These are phyloP conservation scores for Eutrema heterophyllum DNA, from an alignment of 345 rosid species.

Conservation along the genomic window DNA sequence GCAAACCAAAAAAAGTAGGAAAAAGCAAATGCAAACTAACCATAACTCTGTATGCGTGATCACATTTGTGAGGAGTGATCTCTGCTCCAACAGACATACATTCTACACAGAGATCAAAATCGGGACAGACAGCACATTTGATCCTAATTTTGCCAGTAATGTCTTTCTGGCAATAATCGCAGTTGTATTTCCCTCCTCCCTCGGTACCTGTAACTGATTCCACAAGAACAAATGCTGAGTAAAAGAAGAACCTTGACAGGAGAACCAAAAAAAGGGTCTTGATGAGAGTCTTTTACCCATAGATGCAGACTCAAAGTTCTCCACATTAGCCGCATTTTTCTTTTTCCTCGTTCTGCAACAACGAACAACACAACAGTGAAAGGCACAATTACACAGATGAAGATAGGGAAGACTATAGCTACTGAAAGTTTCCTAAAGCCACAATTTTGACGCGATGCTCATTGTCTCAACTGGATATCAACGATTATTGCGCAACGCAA, in stretches of 20 bases:
- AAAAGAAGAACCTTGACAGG: background rate
- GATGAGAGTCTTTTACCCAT: slow-evolving; percentile 42
- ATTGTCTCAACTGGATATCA: background rate
- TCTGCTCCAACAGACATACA: slow-evolving; percentile 96
- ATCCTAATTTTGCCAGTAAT: slow-evolving; percentile 85
- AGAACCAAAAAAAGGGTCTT: background rate
- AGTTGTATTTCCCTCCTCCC: slow-evolving; percentile 93
- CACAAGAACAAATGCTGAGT: background rate
- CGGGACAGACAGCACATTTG: slow-evolving; percentile 90
- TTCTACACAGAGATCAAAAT: slow-evolving; percentile 94
- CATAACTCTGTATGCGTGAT: slow-evolving; percentile 92
- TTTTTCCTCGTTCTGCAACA: slow-evolving; percentile 82
- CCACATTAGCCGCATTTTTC: slow-evolving; percentile 74
- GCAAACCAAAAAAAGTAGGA: background rate
- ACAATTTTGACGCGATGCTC: background rate
- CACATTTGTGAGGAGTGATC: slow-evolving; percentile 80
- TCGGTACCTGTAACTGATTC: slow-evolving; percentile 62
- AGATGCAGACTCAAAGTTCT: slow-evolving; percentile 64
- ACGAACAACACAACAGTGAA: background rate
- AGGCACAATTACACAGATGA: slow-evolving; percentile 9
- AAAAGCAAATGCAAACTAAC: slow-evolving; percentile 39
- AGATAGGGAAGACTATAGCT: background rate
- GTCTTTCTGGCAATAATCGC: slow-evolving; percentile 97
- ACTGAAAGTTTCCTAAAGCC: background rate
- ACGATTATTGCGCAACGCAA: background rate